Base-by-base conservation (phyloP, 169 alveolate genomes). In the Eimeria zaria region DNA sequence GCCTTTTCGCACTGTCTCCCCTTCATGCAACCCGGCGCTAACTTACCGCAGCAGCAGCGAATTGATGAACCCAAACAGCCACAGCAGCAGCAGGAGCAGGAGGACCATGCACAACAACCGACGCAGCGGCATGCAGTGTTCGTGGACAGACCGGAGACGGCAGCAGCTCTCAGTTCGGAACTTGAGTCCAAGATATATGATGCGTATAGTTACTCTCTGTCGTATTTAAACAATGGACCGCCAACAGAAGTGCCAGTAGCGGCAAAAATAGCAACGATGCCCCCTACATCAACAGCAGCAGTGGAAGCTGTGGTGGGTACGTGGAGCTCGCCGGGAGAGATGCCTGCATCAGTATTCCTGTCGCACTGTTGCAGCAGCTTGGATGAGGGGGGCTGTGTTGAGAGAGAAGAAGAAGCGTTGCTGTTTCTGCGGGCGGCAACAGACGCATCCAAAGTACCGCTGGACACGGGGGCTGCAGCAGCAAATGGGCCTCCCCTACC, bases 1-100 rank as follows among this genome's bases (percentile, higher is more conserved):
- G 96, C 96, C 81, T 93, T 67, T 53, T 81, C 96, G 11, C 96
- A 93, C 80, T 64, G 90, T 60, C 94, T 93, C 22, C 96, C 96
- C 44, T 93, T 93, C 69, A 84, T 92, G 73, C 96, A 60, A 11
- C 96, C 96, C 27, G 92, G 92, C 41, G 36, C 39, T n/a, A 92
- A 92, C 62, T 39, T 73, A 27, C 87, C 95, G 24, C 95, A 39
- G 48, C 88, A 48, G 95, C 95, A 89, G 73, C 87, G 22, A 11
- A 69, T 39, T 39, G 73, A 71, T 20, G 20, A 55, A 7, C 16
- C 36, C 41, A 36, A 39, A 20, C 58, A 89, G 64, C 74, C 33
- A 24, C 58, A 36, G 81, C 80, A 53, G 69, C 95, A 67, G 87
- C 87, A 89, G 73, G 62, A 58, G 24, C 81, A 88, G 46, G 83